Evolutionary conservation across 2,329 filamentous ascomycete species (phyloP).

Genomic region (Clarireedia sp.): DNA sequence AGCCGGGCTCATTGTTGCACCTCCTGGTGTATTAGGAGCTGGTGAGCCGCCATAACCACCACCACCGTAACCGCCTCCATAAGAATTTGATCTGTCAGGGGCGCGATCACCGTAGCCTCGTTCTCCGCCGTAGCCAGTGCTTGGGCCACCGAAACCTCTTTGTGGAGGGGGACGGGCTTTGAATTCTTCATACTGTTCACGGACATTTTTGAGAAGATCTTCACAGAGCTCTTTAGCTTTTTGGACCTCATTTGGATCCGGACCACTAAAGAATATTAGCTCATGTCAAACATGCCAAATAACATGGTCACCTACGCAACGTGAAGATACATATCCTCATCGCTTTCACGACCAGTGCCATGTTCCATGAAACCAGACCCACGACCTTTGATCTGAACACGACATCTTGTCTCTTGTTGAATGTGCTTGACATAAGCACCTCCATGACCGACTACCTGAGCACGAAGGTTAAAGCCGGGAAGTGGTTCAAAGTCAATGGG

Average conservation of each 20-base stretch:
- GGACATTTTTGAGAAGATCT: conserved; percentile 79
- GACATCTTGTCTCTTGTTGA: conserved; percentile 87
- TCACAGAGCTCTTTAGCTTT: conserved; percentile 83
- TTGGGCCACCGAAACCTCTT: conserved; percentile 45
- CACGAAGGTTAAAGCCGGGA: conserved; percentile 89
- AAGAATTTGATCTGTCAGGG: conserved; percentile 36
- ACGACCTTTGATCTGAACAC: conserved; percentile 95
- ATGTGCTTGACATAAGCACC: conserved; percentile 98
- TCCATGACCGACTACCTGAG: conserved; percentile 89
- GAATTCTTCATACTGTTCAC: conserved; percentile 82
- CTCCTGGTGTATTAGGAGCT: conserved; percentile 27
- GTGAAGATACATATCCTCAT: conserved; percentile 94
- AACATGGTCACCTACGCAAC: conserved; percentile 61
- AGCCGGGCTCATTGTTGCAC: conserved; percentile 33
- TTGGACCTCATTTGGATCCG: conserved; percentile 77
- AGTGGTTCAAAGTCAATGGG: conserved; percentile 85
- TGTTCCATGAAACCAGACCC: conserved; percentile 91
- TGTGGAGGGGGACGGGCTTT: conserved; percentile 67
- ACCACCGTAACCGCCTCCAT: conserved; percentile 33
- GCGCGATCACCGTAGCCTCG: conserved; percentile 46
- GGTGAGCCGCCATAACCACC: conserved; percentile 33
- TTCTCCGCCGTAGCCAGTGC: conserved; percentile 36
- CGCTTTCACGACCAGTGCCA: conserved; percentile 80
- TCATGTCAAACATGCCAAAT: neutral
- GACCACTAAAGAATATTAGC: conserved; percentile 51